Evolutionary conservation across 2,329 filamentous ascomycete species (phyloP).

Genomic region (Ascochyta viciae-villosae): DNA sequence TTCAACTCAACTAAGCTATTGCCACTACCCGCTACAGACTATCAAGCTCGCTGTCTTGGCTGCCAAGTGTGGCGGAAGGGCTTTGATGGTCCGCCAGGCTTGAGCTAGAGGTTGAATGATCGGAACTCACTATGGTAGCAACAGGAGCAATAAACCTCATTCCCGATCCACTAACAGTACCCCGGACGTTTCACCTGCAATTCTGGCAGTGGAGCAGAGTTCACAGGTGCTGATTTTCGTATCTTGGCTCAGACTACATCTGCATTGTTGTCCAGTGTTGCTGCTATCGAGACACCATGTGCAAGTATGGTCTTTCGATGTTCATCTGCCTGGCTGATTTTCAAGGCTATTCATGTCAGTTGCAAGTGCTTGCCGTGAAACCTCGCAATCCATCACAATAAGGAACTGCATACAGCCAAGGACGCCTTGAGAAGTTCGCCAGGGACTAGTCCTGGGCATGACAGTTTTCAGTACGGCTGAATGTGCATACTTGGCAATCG

Average conservation of each 20-base stretch:
- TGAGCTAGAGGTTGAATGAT: background rate
- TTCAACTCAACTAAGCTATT: background rate
- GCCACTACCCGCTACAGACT: background rate
- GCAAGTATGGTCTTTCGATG: background rate
- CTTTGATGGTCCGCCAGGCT: background rate
- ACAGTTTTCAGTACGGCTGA: background rate
- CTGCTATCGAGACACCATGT: background rate
- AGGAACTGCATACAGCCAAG: constrained; percentile 1
- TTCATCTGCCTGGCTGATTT: background rate
- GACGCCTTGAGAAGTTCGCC: too few relatives aligned
- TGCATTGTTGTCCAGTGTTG: background rate
- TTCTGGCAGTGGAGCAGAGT: too few relatives aligned
- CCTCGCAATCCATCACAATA: background rate
- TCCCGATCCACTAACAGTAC: background rate
- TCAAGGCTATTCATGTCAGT: background rate
- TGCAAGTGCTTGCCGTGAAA: background rate
- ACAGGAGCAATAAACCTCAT: background rate
- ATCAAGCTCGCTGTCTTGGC: background rate
- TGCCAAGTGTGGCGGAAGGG: constrained; percentile 6
- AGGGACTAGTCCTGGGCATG: background rate
- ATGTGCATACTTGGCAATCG: background rate
- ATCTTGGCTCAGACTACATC: background rate
- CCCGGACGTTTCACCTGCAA: background rate
- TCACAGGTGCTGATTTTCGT: too few relatives aligned
- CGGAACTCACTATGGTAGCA: background rate